phyloP scores from a whole-genome alignment of 257 asterid genomes.

The Solanum pimpinellifolium region DNA sequence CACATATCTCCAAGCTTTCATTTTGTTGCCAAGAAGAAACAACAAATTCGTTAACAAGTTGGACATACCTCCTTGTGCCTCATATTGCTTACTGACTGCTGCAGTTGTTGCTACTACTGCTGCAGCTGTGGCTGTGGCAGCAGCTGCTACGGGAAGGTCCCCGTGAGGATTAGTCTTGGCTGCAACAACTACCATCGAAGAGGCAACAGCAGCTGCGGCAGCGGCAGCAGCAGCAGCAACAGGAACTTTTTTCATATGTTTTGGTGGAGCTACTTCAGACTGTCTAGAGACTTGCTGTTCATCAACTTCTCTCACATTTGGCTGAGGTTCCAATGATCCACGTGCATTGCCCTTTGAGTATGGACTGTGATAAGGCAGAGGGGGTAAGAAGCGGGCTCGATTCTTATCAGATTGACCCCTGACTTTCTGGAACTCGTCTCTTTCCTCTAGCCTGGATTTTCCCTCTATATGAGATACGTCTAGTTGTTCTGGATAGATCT shows the following conservation, averaged over 20 bases:
- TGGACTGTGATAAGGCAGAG: conserved; percentile 50
- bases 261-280: conserved; percentile 26
- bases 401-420: conserved; percentile 22
- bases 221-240: conserved; percentile 87
- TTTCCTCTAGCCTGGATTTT: conserved; percentile 23
- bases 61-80: neutral
- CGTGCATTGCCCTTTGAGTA: conserved; percentile 26
- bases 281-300: conserved; percentile 25
- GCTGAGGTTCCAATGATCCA: conserved; percentile 27
- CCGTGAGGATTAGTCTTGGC: conserved; percentile 47
- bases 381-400: conserved; percentile 52
- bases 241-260: conserved; percentile 42
- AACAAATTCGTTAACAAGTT: neutral
- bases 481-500: conserved; percentile 47
- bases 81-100: conserved; percentile 60
- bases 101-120: conserved; percentile 86
- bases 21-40: neutral
- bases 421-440: conserved; percentile 15
- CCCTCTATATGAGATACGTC: conserved; percentile 19
- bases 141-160: conserved; percentile 86
- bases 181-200: conserved; percentile 87
- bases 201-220: conserved; percentile 88
- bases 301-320: conserved; percentile 19
- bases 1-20: conserved; percentile 39
- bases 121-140: conserved; percentile 91